Base-by-base conservation (phyloP, 495 filamentous ascomycete genomes). In the Hamigera avellanea region DNA sequence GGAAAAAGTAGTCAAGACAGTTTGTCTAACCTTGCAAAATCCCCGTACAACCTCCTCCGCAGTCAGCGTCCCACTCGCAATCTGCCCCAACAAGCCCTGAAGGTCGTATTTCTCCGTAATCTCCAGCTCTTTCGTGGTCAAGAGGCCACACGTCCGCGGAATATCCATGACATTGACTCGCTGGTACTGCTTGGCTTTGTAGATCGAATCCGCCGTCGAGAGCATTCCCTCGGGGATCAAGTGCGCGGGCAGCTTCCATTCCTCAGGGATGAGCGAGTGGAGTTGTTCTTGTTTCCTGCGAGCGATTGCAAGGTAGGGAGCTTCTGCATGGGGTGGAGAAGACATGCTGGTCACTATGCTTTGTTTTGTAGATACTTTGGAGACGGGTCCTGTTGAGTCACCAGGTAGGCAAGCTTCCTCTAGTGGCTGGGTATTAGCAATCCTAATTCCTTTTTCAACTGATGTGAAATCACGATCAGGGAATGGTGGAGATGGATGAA, bases 81-180 rank as follows among this genome's bases (percentile, higher is more conserved):
- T 75, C 10, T 53, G 62, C 6, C 53, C 39, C 6, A 73, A 47
- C 13, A 80, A 52, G 9, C 54, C 61, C 2, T 62, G 64, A 1
- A 76, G 68, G 45, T 72, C 59, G 48, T 65, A 69, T 0, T 65
- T 46, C 45, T 80, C 75, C 1, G 76, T 81, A 14, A 81, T 79
- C 4, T 57, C 51, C 8, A 80, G 44, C 41, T 83, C 78, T 8
- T 61, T 48, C 0, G 45, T 8, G 1, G 54, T 66, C 19, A 83
- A 56, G 1, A 82, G 43, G 0, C 69, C 70, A 36, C 67, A 72
- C 1, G 49, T 52, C 5, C 59, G 52, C 7, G 72, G 70, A 31
- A 69, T 61, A 9, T 59, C 51, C 21, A 23, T 23, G 21, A 23
- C 21, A 23, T 9, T 23, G 21, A 23, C 21, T 23, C 9, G 4